phyloP scores from a whole-genome alignment of 2,329 filamentous ascomycete genomes.

The Didymosphaeria variabile region DNA sequence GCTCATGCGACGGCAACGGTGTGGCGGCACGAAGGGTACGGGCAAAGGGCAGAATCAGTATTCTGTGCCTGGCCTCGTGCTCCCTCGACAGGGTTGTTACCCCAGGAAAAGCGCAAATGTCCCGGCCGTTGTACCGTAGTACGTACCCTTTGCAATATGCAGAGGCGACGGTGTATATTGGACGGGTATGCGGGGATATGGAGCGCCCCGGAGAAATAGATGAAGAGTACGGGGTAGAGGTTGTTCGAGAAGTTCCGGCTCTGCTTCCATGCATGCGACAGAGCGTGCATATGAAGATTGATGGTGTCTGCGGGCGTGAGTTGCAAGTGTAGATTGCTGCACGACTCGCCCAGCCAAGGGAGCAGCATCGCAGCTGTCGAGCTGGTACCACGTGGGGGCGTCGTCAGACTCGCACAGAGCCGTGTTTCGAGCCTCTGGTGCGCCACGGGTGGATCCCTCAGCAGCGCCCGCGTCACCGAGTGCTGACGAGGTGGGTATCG shows the following conservation, averaged over 20 bases:
- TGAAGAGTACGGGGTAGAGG: slow-evolving; percentile 44
- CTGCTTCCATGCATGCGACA: slow-evolving; percentile 21
- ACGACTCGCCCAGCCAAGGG: background rate
- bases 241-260: slow-evolving; percentile 42
- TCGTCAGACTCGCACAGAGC: slow-evolving; percentile 16
- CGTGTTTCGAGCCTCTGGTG: slow-evolving; percentile 38
- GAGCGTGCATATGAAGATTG: slow-evolving; percentile 12
- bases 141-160: slow-evolving; percentile 28
- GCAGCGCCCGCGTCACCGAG: slow-evolving; percentile 25
- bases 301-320: slow-evolving; percentile 19
- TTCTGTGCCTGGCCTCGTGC: slow-evolving; percentile 32
- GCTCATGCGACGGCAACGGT: slow-evolving; percentile 33
- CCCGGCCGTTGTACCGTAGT: slow-evolving; percentile 40
- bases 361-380: background rate
- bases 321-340: slow-evolving; percentile 1
- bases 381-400: slow-evolving; percentile 6
- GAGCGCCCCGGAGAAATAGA: slow-evolving; percentile 39
- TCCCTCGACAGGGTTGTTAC: slow-evolving; percentile 36
- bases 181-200: slow-evolving; percentile 42
- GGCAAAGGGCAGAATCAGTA: slow-evolving; percentile 25
- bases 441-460: slow-evolving; percentile 35
- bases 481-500: slow-evolving; percentile 22
- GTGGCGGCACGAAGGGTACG: slow-evolving; percentile 22
- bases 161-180: slow-evolving; percentile 37
- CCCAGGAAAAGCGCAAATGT: slow-evolving; percentile 45